These are phyloP conservation scores for Paramecium tetraurelia DNA, from an alignment of 73 alveolate genomes.

Conservation along the genomic window DNA sequence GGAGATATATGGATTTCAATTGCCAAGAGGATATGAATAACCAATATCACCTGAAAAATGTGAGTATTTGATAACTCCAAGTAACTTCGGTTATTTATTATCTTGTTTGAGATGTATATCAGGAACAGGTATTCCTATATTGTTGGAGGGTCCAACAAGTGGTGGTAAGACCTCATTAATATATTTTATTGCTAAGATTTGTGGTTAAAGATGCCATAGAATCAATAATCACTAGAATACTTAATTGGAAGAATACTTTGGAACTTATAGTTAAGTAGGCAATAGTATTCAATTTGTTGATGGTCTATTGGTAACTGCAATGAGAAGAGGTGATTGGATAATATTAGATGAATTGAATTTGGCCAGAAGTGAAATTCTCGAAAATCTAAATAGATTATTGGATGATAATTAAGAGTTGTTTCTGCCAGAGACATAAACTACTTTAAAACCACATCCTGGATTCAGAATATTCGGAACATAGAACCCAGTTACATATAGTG, in stretches of 20 bases:
- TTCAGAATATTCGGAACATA: constrained; percentile 98
- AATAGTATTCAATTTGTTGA: constrained; percentile 87
- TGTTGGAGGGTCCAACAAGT: constrained; percentile 99
- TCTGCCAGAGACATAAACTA: constrained; percentile 93
- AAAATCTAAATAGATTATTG: constrained; percentile 96
- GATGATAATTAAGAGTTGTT: constrained; percentile 99
- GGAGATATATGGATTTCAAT: constrained; percentile 54
- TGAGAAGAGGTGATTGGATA: constrained; percentile 91
- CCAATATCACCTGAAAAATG: neutral
- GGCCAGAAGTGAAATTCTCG: constrained; percentile 95
- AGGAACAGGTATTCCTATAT: constrained; percentile 89
- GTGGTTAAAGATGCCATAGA: constrained; percentile 93
- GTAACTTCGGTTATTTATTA: constrained; percentile 46
- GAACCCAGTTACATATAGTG: constrained; percentile 98
- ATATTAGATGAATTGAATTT: constrained; percentile 94
- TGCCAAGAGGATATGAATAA: neutral
- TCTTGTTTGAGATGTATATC: constrained; percentile 75
- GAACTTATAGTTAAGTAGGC: constrained; percentile 89
- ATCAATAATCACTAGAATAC: constrained; percentile 99
- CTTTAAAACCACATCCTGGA: constrained; percentile 94
- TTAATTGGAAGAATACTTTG: constrained; percentile 96
- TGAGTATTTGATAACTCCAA: constrained; percentile 51
- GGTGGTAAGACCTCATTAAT: constrained; percentile 99
- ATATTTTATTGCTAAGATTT: constrained; percentile 85
- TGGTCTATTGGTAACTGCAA: constrained; percentile 93